Evolutionary conservation across 257 asterid species (phyloP).

Genomic region (Solanum chmielewskii): DNA sequence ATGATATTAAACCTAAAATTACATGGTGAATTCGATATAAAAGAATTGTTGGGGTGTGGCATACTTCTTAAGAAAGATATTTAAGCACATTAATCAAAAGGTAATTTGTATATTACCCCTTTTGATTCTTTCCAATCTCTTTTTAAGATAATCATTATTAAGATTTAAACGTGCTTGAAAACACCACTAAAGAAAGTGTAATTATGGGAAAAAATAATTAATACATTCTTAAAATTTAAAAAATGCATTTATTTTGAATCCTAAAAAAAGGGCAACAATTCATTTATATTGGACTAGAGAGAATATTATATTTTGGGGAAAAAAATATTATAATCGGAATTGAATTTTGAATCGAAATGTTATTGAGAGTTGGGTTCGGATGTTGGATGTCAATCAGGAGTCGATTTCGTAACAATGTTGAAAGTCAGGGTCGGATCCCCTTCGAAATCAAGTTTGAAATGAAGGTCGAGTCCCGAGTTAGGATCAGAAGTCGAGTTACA

Average conservation of each 20-base stretch:
- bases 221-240: too few species aligned
- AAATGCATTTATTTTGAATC: too few species aligned
- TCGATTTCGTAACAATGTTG: too few species aligned
- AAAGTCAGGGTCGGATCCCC: neutral
- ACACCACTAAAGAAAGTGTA: neutral
- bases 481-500: neutral
- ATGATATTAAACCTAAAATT: neutral
- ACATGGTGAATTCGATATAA: too few species aligned
- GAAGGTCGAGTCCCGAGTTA: fast-evolving
- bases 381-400: neutral
- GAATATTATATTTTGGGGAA: neutral
- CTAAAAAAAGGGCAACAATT: too few species aligned
- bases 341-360: neutral
- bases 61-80: too few species aligned
- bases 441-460: neutral
- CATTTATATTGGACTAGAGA: neutral
- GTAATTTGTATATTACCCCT: neutral
- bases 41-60: neutral
- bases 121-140: too few species aligned
- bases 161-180: neutral
- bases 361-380: neutral
- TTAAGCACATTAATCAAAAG: neutral
- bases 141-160: neutral
- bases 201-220: neutral
- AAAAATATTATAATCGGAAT: too few species aligned